Base-by-base conservation (phyloP, 306 rosid species). In the Gastrolobium bilobum region DNA sequence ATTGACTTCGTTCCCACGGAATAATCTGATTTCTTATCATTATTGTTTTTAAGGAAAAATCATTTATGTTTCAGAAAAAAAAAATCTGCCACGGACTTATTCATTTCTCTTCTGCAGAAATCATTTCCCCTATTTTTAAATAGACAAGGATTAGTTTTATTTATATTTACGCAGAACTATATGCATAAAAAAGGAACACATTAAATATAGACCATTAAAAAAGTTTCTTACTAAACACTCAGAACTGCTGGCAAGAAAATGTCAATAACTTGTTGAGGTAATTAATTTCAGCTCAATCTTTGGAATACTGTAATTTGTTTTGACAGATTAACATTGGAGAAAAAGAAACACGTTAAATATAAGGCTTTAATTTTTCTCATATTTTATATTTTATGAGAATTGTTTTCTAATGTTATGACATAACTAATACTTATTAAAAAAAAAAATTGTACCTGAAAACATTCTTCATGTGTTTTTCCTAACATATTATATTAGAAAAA, bases 221-320 rank as follows among this genome's bases (percentile, higher is more conserved):
- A 63, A 76, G 15, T 35, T 68, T 77, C 75, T n/a, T 58, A 56
- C 43, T 48, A 71, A 42, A 7, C 77, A 52, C 68, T 34, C n/a
- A 38, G 61, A 11, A 64, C n/a, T 34, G 58, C 65, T 63, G 71
- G 72, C 7, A 26, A 56, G 53, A 48, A 60, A 44, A 66, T 37
- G 34, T 67, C n/a, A 59, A 73, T 59, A 50, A 58, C 50, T 31
- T 38, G 56, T 9, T 58, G 44, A 38, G 53, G 46, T 68, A 38
- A 67, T 31, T 42, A 42, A 57, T 66, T 60, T 71, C 67, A 48
- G 50, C 56, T 7, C 57, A 52, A n/a, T 53, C 3, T 52, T 69
- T 70, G 63, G 37, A 60, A 59, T 48, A 47, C 9, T 14, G 26
- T 11, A 51, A 44, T 58, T 51, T 44, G 35, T 34, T 4, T 33